Conservation (phyloP, 2,329 filamentous ascomycete genomes). For the Colletotrichum navitas region DNA sequence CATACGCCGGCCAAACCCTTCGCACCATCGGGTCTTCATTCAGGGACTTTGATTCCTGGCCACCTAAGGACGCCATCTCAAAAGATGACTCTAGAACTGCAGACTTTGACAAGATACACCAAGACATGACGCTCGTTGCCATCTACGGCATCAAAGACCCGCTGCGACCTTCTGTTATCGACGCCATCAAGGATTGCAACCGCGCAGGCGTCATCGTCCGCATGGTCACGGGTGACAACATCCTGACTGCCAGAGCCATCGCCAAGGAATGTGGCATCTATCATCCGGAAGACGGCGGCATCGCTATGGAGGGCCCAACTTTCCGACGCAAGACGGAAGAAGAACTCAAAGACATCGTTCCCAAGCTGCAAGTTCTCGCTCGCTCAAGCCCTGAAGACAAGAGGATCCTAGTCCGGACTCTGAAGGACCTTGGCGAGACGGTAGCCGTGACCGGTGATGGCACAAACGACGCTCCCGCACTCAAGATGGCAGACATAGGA, state of each 20-base stretch:
- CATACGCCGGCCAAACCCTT: slow-evolving; percentile 55
- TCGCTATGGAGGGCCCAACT: slow-evolving; percentile 63
- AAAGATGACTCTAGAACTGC: slow-evolving; percentile 69
- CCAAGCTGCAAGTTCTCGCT: slow-evolving; percentile 75
- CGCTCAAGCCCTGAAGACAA: slow-evolving; percentile 79
- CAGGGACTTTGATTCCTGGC: slow-evolving; percentile 66
- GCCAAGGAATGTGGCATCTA: slow-evolving; percentile 58
- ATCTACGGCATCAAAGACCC: slow-evolving; percentile 76
- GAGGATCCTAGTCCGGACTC: slow-evolving; percentile 71
- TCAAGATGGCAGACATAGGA: slow-evolving; percentile 75
- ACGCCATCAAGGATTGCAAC: slow-evolving; percentile 73
- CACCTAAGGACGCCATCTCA: slow-evolving; percentile 64
- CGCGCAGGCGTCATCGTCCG: slow-evolving; percentile 75
- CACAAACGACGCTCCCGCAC: slow-evolving; percentile 74
- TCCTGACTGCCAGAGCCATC: slow-evolving; percentile 59
- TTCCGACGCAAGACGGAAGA: slow-evolving; percentile 69
- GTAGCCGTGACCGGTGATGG: slow-evolving; percentile 77
- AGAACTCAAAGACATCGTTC: slow-evolving; percentile 64
- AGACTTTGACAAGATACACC: slow-evolving; percentile 62
- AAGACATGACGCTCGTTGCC: slow-evolving; percentile 56
- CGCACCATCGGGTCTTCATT: slow-evolving; percentile 57
- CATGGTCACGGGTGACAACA: slow-evolving; percentile 69
- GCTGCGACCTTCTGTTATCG: slow-evolving; percentile 71
- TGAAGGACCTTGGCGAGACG: slow-evolving; percentile 75
- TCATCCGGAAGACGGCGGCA: slow-evolving; percentile 60